Base-by-base conservation (phyloP, 345 rosid genomes). In the Chamaenerion angustifolium region DNA sequence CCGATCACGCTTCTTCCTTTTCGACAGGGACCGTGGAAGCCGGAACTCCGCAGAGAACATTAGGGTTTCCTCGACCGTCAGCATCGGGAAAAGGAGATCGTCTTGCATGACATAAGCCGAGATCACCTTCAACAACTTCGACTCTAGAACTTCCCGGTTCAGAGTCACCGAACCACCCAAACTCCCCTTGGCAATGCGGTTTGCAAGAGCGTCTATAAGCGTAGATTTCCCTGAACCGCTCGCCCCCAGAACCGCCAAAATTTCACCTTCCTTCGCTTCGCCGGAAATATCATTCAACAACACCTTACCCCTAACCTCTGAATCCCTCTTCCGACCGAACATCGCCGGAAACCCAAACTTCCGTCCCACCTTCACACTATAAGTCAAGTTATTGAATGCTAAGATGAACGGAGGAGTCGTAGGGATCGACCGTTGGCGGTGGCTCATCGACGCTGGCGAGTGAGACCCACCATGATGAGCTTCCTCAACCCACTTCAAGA, bases 41-140 rank as follows among this genome's bases (percentile, higher is more conserved):
- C 96, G 64, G 70, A 90, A 90, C 70, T 86, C 98, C 2, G 96
- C 96, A 0, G 98, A 75, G 64, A 90, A 86, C 96, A 83, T 86
- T 21, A 90, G 64, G 1, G 98, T 90, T 62, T 90, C 98, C 46
- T 90, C 87, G 10, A 90, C 93, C 0, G 98, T 90, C 10, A 90
- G 71, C 98, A 89, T 92, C 0, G 98, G 98, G 42, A 87, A 92
- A 43, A 92, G 65, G 18, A 90, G 86, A 59, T 90, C 98, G 40
- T 90, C 96, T 57, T 90, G 98, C 96, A 81, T 83, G 3, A 92
- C 98, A 52, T 92, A 92, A 37, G 96, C 96, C 0, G 98, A 92
- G 16, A 92, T 92, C 49, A 82, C 82, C 70, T 78, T 92, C 78
- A 76, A 64, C 11, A 92, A 65, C 46, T 76, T 64, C 0, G 96